Percentiles rank a stretch among this genome's conserved stretches.
These are phyloP conservation scores for Globisporangium irregulare DNA, from an alignment of 352 stramenopile species.

Conservation along the genomic window DNA sequence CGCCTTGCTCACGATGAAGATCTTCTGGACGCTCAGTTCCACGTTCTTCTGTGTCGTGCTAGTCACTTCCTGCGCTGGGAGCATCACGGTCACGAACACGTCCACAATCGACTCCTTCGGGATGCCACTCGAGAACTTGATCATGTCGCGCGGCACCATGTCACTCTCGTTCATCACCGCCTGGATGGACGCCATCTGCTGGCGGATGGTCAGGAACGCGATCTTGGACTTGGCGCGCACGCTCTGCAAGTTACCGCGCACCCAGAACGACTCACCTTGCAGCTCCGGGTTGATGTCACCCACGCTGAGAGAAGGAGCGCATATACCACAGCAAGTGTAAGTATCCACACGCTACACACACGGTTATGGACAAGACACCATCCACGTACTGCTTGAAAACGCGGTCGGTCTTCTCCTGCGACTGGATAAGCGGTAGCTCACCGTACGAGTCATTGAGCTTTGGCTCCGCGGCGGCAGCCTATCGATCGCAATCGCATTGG, in stretches of 20 bases:
- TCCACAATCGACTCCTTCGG: conserved; percentile 97
- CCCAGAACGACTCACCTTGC: conserved; percentile 90
- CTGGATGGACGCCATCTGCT: conserved; percentile 96
- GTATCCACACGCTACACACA: neutral
- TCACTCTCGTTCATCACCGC: conserved; percentile 86
- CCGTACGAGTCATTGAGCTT: conserved; percentile 86
- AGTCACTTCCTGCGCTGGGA: conserved; percentile 86
- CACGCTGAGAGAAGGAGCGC: conserved; percentile 26
- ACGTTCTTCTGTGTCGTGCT: conserved; percentile 94
- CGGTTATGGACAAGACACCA: neutral
- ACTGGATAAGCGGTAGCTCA: conserved; percentile 90
- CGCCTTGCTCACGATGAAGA: conserved; percentile 96
- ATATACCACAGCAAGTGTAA: neutral
- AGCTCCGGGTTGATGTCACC: conserved; percentile 74
- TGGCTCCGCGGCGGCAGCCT: conserved; percentile 53
- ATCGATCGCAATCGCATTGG: conserved; percentile 5
- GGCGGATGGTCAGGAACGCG: conserved; percentile 96
- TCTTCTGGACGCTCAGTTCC: conserved; percentile 93
- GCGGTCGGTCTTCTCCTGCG: conserved; percentile 77
- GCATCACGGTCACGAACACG: conserved; percentile 90
- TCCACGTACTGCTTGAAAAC: conserved; percentile 55
- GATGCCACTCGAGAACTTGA: conserved; percentile 95
- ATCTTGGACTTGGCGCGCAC: conserved; percentile 93
- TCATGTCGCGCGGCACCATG: conserved; percentile 92
- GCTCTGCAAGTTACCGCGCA: conserved; percentile 94